Conservation (phyloP, 257 asterid species). For the Paraleonurus japonicus region DNA sequence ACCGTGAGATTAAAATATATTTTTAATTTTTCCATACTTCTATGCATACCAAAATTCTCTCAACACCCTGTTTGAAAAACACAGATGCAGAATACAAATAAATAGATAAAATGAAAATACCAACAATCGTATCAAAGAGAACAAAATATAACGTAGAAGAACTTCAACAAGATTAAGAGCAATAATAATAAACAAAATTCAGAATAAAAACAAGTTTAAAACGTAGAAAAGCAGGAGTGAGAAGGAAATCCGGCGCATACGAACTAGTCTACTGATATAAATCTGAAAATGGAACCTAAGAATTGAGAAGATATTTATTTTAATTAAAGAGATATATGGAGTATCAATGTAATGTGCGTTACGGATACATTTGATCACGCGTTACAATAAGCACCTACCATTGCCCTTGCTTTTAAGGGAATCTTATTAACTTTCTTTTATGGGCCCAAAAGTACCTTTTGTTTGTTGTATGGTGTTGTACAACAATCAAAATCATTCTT, state of each 20-base stretch:
- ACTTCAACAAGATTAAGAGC: not conserved
- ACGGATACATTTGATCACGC: too few relatives aligned
- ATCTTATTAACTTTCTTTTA: not conserved
- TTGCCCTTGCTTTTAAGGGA: slow-evolving; percentile 27
- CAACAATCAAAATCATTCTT: not conserved
- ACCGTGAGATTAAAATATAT: too few relatives aligned
- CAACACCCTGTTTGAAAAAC: too few relatives aligned
- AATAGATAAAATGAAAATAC: not conserved
- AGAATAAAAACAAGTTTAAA: not conserved
- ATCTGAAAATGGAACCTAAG: not conserved
- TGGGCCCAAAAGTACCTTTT: too few relatives aligned
- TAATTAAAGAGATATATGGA: too few relatives aligned
- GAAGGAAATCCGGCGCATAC: not conserved
- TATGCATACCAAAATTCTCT: too few relatives aligned
- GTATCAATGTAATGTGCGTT: too few relatives aligned
- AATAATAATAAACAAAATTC: not conserved
- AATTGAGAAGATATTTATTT: not conserved
- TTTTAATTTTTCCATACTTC: too few relatives aligned
- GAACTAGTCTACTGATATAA: not conserved
- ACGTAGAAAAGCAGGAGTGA: not conserved
- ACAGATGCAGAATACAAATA: too few relatives aligned
- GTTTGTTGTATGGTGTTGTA: not conserved
- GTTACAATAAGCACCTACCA: not conserved
- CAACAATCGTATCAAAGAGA: not conserved
- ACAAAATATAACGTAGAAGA: too few relatives aligned